Evolutionary conservation across 164 flowering plant genomes (phyloP), one percentile per base, ranked within the genome.

Genomic region (Cinnamomum chago): DNA sequence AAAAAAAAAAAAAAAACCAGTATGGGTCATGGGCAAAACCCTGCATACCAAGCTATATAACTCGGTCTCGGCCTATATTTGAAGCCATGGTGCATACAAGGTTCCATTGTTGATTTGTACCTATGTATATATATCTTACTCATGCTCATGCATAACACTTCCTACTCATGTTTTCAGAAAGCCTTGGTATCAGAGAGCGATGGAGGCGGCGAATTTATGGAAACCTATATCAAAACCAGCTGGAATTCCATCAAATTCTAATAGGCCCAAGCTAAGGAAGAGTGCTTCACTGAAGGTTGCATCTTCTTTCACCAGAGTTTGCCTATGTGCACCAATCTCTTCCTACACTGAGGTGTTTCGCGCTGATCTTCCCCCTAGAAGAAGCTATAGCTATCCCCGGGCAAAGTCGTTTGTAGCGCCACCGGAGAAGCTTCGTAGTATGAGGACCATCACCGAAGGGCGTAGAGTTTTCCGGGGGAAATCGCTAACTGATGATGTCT

Each of bases 141-240:
- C 47, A 40, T 40, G 47, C 2, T 5, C 47, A 40, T 40, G 47
- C 11, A 9, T 55, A 55, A 55, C 60, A 55, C 17, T 15, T 20
- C n/a, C 60, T 67, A 3, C n/a, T 23, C 67, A 25, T 64, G 67
- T 35, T 72, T 40, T 50, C 69, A 93, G 97, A 90, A 94, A 90
- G 77, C 92, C 89, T 50, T 94, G 98, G 98, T 94, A 92, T 71
- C 90, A 89, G 70, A 88, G 88, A 88, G 98, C 98, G 82, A 85
- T 90, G 81, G 85, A 90, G 77, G 87, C 85, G 81, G 88, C 91
- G 14, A 84, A 80, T 24, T 58, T 84, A 62, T 93, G 94, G 95
- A 86, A 81, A 81, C 72, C 84, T 52, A 71, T 83, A 27, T 65
- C 89, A 71, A 90, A 85, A 70, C 60, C 91, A 0, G 52, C 79